phyloP scores from a whole-genome alignment of 2,329 filamentous ascomycete genomes.

The Aspergillus clavatus region DNA sequence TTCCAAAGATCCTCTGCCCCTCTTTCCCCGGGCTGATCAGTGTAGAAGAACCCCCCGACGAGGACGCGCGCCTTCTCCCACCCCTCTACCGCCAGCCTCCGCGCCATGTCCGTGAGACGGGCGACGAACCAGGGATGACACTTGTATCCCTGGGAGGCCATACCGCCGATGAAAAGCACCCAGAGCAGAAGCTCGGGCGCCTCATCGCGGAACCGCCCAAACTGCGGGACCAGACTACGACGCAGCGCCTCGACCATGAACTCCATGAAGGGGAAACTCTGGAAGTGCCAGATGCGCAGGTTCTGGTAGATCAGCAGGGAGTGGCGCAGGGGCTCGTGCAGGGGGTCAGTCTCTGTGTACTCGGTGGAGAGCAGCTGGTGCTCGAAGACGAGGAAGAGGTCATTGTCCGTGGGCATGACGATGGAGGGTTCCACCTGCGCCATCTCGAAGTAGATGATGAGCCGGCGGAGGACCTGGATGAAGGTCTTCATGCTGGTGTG shows the following conservation, averaged over 20 bases:
- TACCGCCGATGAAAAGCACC: slow-evolving; percentile 15
- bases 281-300: slow-evolving; percentile 12
- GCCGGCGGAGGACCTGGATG: slow-evolving; percentile 6
- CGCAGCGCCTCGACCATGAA: slow-evolving; percentile 6
- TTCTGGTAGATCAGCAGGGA: slow-evolving; percentile 10
- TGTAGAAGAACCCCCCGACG: slow-evolving; percentile 13
- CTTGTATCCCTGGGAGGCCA: slow-evolving; percentile 11
- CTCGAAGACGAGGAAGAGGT: slow-evolving; percentile 11
- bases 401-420: slow-evolving; percentile 17
- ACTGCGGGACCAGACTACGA: slow-evolving; percentile 3
- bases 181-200: slow-evolving; percentile 13
- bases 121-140: slow-evolving; percentile 12
- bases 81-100: slow-evolving; percentile 4
- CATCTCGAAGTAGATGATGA: slow-evolving; percentile 15
- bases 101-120: slow-evolving; percentile 5
- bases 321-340: slow-evolving; percentile 13
- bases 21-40: background rate
- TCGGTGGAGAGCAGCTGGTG: slow-evolving; percentile 7
- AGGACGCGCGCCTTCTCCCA: slow-evolving; percentile 7
- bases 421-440: background rate
- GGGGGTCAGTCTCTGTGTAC: slow-evolving; percentile 1
- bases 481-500: slow-evolving; percentile 1
- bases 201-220: background rate
- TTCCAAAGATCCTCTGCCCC: slow-evolving; percentile 6
- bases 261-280: slow-evolving; percentile 12